phyloP scores from a whole-genome alignment of 1,284 basidiomycete genomes.

The Ustilago curta region DNA sequence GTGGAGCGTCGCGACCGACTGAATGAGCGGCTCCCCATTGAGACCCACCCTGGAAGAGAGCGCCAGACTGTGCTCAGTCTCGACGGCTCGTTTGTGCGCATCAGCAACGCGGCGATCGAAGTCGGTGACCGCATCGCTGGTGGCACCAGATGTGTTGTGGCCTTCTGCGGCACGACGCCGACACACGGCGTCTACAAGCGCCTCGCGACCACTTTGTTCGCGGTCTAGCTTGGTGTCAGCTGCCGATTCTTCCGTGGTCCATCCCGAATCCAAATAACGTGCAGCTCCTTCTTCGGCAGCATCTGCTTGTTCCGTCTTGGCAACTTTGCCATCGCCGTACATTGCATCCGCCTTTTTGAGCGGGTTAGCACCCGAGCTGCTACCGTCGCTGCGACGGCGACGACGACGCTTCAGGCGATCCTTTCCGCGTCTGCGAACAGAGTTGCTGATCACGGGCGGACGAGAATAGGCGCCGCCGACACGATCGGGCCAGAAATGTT shows the following conservation, averaged over 20 bases:
- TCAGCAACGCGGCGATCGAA: slow-evolving; percentile 1
- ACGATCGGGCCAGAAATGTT: slow-evolving; percentile 44
- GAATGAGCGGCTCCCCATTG: slow-evolving; percentile 45
- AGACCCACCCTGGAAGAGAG: slow-evolving; percentile 28
- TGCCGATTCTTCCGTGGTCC: slow-evolving; percentile 38
- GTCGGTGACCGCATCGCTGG: slow-evolving; percentile 26
- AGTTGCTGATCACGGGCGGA: slow-evolving; percentile 12
- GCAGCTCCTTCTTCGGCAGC: slow-evolving; percentile 8
- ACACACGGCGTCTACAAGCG: slow-evolving; percentile 20
- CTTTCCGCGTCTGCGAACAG: slow-evolving; percentile 28
- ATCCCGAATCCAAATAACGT: slow-evolving; percentile 33
- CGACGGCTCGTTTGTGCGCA: slow-evolving; percentile 9
- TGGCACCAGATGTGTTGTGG: background rate
- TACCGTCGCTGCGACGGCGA: slow-evolving; percentile 29
- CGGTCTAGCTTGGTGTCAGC: slow-evolving; percentile 8
- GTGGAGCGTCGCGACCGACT: slow-evolving; percentile 53
- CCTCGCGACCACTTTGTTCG: slow-evolving; percentile 7
- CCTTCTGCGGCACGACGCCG: slow-evolving; percentile 18
- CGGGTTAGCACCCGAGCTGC: slow-evolving; percentile 19
- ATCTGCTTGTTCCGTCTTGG: slow-evolving; percentile 12
- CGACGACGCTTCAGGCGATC: slow-evolving; percentile 33
- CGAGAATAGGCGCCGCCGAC: slow-evolving; percentile 58
- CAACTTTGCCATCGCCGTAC: slow-evolving; percentile 27
- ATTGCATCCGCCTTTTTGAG: slow-evolving; percentile 8
- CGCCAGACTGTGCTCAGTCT: slow-evolving; percentile 40